These are phyloP conservation scores for Talaromyces albobiverticillius DNA, from an alignment of 2,329 filamentous ascomycete species.

Conservation along the genomic window DNA sequence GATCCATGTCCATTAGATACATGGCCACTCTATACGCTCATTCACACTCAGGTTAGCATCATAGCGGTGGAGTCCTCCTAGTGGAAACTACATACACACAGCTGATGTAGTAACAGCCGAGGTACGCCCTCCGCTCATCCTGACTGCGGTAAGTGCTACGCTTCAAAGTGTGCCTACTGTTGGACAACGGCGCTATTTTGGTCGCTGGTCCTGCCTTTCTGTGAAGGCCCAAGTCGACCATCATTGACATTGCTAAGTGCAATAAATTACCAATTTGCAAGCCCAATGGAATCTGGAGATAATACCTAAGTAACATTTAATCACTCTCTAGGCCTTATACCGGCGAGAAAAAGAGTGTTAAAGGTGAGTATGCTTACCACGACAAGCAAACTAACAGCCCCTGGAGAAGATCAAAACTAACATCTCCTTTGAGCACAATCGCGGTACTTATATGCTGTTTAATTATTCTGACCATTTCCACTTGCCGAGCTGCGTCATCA, in stretches of 20 bases:
- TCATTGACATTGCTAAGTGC: slow-evolving; percentile 47
- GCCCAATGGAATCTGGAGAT: slow-evolving; percentile 12
- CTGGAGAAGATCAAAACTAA: slow-evolving; percentile 46
- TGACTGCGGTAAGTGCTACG: slow-evolving; percentile 38
- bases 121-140: slow-evolving; percentile 52
- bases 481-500: slow-evolving; percentile 16
- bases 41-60: no score
- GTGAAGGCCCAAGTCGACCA: slow-evolving; percentile 48
- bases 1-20: slow-evolving; percentile 44
- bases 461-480: slow-evolving; percentile 15
- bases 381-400: slow-evolving; percentile 46
- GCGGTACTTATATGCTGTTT: slow-evolving; percentile 40
- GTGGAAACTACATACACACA: slow-evolving; percentile 45
- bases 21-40: slow-evolving; percentile 19
- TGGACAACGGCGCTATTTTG: slow-evolving; percentile 18
- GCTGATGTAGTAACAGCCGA: slow-evolving; percentile 55
- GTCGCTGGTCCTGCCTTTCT: slow-evolving; percentile 31
- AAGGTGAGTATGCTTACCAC: slow-evolving; percentile 36
- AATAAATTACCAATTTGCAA: slow-evolving; percentile 53
- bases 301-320: slow-evolving; percentile 3
- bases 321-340: no score
- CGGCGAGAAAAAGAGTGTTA: background rate
- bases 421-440: slow-evolving; percentile 42
- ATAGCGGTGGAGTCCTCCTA: no score
- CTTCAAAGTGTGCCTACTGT: slow-evolving; percentile 42